Conservation (phyloP, 148 eudicot species). For the Limonium bicolor region DNA sequence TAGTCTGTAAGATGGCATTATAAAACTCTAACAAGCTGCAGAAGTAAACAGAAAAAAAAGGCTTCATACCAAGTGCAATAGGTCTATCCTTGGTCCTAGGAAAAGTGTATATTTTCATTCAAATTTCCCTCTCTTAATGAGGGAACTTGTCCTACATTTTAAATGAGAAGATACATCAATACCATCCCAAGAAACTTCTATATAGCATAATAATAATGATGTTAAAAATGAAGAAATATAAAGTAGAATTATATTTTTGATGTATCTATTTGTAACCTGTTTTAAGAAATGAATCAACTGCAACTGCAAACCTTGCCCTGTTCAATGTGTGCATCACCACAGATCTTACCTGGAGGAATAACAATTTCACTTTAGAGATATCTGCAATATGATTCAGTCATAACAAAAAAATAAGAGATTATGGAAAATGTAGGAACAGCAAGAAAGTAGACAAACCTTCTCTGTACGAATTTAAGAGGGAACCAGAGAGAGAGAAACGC, state of each 20-base stretch:
- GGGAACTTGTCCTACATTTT: constrained; percentile 61
- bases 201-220: too few species aligned
- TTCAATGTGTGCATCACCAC: constrained; percentile 80
- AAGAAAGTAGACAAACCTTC: constrained; percentile 44
- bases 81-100: constrained; percentile 77
- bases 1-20: constrained; percentile 5
- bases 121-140: constrained; percentile 81
- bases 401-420: too few species aligned
- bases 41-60: background rate
- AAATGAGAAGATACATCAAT: background rate
- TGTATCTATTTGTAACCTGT: constrained; percentile 36
- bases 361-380: too few species aligned
- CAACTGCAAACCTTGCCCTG: constrained; percentile 81
- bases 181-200: background rate
- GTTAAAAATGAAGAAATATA: background rate
- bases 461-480: constrained; percentile 76
- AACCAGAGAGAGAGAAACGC: constrained; percentile 87
- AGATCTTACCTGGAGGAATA: constrained; percentile 61
- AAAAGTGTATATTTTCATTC: constrained; percentile 62
- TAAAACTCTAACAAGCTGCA: background rate
- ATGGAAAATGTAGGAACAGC: background rate
- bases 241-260: background rate
- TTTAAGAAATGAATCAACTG: constrained; percentile 77
- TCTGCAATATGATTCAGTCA: too few species aligned
- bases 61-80: constrained; percentile 55